Evolutionary conservation across 805 yeast species (phyloP), one percentile per base, ranked within the genome.

Genomic region (Myxozyma nipponensis): DNA sequence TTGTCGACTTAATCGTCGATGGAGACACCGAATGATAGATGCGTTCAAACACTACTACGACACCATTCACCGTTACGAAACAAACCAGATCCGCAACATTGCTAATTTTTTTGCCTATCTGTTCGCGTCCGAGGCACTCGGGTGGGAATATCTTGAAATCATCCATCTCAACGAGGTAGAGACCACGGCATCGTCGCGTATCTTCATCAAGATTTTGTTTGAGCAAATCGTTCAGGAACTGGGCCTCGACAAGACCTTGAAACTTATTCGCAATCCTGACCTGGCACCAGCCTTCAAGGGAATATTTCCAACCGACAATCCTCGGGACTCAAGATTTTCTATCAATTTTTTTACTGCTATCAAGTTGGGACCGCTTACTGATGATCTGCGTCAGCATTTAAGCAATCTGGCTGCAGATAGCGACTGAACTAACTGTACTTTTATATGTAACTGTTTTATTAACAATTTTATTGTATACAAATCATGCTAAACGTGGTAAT

Each of bases 321-420:
- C 59, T 10, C 49, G 52, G 40, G 67, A 69, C 24, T 63, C 69
- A 1, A 46, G 91, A 52, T 91, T 90, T 64, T 77, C 95, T 1
- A 88, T 89, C 63, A 91, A 91, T 63, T 91, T 76, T 65, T 91
- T 91, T 67, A 91, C 97, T 0, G 96, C 97, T 1, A 88, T 91
- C 54, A 95, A 95, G 0, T 66, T 91, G 43, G 97, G 97, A 40
- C 75, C 77, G 1, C 65, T 91, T 50, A 90, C 98, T 0, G 95
- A 87, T 35, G 77, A 71, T 1, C 84, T 90, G 95, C 77, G 98
- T 68, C 75, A 71, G 3, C 72, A 69, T 15, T 65, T 82, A 36
- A 35, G 38, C 13, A 28, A 28, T 13, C 6, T 6, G 15, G 21
- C 15, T 7, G 15, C 38, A 7, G 38, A 35, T 5, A 17, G 19